phyloP scores from a whole-genome alignment of 495 filamentous ascomycete species.

The Extremus antarcticus region DNA sequence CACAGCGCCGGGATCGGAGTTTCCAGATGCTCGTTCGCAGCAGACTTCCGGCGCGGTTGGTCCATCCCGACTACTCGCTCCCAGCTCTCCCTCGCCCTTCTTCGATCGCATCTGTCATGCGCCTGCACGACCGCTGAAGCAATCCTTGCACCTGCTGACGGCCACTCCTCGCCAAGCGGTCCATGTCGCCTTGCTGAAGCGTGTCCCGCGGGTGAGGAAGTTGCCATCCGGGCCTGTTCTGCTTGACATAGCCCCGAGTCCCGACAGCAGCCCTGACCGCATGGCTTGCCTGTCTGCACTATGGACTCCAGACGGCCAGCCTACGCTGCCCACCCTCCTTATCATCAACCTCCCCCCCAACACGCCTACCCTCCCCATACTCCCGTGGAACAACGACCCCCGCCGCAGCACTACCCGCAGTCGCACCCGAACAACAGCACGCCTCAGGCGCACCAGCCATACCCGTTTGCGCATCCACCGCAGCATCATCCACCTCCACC shows the following conservation, averaged over 20 bases:
- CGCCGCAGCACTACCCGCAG: neutral
- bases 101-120: neutral
- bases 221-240: too few species aligned
- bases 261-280: conserved; percentile 4
- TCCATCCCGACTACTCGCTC: neutral
- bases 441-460: neutral
- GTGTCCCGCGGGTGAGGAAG: too few species aligned
- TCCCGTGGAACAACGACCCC: neutral
- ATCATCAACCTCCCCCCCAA: neutral
- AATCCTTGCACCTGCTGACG: neutral
- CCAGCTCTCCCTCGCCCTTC: neutral
- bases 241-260: conserved; percentile 1
- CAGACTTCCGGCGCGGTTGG: neutral
- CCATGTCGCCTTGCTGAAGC: conserved; percentile 4
- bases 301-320: conserved; percentile 6
- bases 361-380: conserved; percentile 1
- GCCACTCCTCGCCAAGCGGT: neutral
- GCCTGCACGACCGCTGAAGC: neutral
- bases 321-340: conserved; percentile 3
- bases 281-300: conserved; percentile 6
- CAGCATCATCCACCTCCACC: neutral
- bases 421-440: neutral
- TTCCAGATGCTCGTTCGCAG: neutral
- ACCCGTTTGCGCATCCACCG: neutral
- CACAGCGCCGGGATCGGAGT: neutral